Conservation (phyloP, 2,329 filamentous ascomycete genomes). For the Thielaviopsis punctulata region DNA sequence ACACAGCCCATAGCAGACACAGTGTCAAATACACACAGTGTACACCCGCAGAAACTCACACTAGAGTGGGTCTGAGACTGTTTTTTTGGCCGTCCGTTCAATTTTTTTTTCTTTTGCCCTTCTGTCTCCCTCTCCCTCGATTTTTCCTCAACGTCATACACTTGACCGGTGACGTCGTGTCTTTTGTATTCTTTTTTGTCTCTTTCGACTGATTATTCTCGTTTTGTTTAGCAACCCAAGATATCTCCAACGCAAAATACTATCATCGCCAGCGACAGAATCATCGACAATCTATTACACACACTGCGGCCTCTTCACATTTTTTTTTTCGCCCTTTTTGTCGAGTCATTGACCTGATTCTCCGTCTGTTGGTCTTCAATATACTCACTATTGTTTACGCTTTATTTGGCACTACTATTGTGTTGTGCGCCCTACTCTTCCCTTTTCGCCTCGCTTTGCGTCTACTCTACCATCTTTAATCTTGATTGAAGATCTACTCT, state of each 20-base stretch:
- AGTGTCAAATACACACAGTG: not conserved
- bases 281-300: not conserved
- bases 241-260: not conserved
- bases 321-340: not conserved
- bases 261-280: not conserved
- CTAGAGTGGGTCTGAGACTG: constrained; percentile 5
- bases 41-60: not conserved
- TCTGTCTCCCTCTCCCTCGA: constrained; percentile 11
- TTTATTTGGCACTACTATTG: not conserved
- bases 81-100: constrained; percentile 7
- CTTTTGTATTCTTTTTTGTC: constrained; percentile 7
- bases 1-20: not conserved
- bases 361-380: not conserved
- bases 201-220: constrained; percentile 2
- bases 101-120: constrained; percentile 11
- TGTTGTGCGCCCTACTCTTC: not conserved
- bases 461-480: not conserved
- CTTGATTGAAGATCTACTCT: not conserved
- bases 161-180: constrained; percentile 12
- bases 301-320: not conserved
- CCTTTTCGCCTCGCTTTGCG: not conserved
- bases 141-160: constrained; percentile 13
- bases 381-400: not conserved
- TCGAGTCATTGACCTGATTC: not conserved
- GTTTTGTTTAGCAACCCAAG: not conserved